These are phyloP conservation scores for Verbascum thapsus DNA, from an alignment of 257 asterid species.

Conservation along the genomic window DNA sequence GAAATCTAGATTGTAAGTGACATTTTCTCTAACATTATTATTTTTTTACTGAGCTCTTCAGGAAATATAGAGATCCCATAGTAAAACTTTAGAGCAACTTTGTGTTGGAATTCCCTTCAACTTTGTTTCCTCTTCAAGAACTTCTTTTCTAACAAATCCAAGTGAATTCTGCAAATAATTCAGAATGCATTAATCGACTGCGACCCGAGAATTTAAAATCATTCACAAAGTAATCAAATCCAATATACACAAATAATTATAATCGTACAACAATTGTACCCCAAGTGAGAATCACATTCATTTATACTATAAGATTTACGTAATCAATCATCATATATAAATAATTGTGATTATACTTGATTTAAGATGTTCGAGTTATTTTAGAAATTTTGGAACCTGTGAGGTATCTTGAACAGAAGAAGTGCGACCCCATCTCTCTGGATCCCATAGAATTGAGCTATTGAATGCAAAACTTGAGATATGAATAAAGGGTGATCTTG, in stretches of 20 bases:
- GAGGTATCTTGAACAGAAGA: slow-evolving; percentile 74
- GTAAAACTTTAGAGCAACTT: slow-evolving; percentile 70
- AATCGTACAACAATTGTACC: too few relatives aligned
- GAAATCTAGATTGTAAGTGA: background rate
- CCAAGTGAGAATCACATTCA: too few relatives aligned
- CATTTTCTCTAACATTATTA: too few relatives aligned
- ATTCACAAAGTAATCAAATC: too few relatives aligned
- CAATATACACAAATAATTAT: background rate
- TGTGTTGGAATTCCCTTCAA: slow-evolving; percentile 72
- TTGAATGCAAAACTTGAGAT: slow-evolving; percentile 88
- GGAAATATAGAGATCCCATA: slow-evolving; percentile 64
- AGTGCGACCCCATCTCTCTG: slow-evolving; percentile 94
- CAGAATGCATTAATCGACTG: background rate
- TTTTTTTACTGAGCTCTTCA: too few relatives aligned
- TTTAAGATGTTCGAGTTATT: too few relatives aligned
- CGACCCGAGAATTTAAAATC: too few relatives aligned
- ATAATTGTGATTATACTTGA: too few relatives aligned
- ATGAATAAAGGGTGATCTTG: slow-evolving; percentile 50
- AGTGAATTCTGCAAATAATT: slow-evolving; percentile 60
- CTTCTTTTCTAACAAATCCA: slow-evolving; percentile 73
- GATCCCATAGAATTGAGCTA: slow-evolving; percentile 95
- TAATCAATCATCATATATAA: too few relatives aligned
- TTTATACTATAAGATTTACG: too few relatives aligned
- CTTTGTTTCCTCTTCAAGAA: slow-evolving; percentile 84
- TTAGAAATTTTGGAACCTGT: slow-evolving; percentile 54